Base-by-base conservation (phyloP, 163 green algal genomes). In the Chlorella variabilis region DNA sequence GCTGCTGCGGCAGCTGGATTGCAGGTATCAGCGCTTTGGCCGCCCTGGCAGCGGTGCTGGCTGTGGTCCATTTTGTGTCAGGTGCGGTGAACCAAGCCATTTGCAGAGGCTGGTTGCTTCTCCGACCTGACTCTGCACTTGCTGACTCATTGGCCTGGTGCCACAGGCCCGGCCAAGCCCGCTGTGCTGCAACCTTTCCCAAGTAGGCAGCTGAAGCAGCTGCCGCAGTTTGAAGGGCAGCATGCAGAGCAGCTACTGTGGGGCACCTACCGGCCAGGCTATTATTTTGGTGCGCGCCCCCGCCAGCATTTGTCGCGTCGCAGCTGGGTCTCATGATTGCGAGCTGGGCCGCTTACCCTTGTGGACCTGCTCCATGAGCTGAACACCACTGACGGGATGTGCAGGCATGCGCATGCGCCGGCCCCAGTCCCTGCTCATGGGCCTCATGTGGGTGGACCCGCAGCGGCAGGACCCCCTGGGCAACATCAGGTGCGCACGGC, bases 251-350 rank as follows among this genome's bases (percentile, higher is more conserved):
- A 84, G 4, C 90, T 96, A 86, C 82, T 98, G 20, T 98, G 96
- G 96, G 96, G 96, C 21, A 97, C 91, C 38, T 98, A 98, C 83
- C 75, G 96, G 1, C 90, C 96, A 6, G 93, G 94, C 13, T 87
- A 95, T 0, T 98, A 98, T 83, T 94, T 98, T 80, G 96, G 94
- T 80, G 92, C 92, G 87, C 80, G n/a, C n/a, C n/a, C n/a, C n/a
- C n/a, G n/a, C n/a, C n/a, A n/a, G n/a, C n/a, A n/a, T n/a, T n/a
- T n/a, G n/a, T n/a, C n/a, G n/a, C n/a, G n/a, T n/a, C n/a, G n/a
- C n/a, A n/a, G n/a, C n/a, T n/a, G n/a, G n/a, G n/a, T n/a, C n/a
- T n/a, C n/a, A n/a, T n/a, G n/a, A n/a, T n/a, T n/a, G n/a, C n/a
- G n/a, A n/a, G n/a, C n/a, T n/a, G n/a, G n/a, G n/a, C 54, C 54